phyloP scores from a whole-genome alignment of 2,329 filamentous ascomycete genomes.

The Cladosporium velox region DNA sequence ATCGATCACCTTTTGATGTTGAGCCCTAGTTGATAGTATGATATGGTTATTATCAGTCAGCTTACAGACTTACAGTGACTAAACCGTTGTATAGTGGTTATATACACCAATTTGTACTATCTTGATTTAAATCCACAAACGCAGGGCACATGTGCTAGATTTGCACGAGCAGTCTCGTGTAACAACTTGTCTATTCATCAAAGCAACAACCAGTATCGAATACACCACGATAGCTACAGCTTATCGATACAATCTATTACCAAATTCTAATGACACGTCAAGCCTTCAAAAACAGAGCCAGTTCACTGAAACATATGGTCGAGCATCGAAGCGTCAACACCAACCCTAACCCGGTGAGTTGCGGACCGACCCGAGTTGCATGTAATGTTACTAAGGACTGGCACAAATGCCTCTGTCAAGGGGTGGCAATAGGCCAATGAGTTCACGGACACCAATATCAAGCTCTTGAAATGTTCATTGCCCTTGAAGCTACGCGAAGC shows the following conservation, averaged over 20 bases:
- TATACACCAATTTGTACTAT: background rate
- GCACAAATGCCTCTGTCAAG: too few relatives aligned
- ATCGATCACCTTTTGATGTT: background rate
- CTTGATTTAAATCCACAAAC: background rate
- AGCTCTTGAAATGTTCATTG: too few relatives aligned
- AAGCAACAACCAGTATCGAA: background rate
- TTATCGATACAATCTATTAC: background rate
- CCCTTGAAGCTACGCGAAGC: too few relatives aligned
- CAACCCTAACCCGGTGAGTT: background rate
- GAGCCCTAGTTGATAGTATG: background rate
- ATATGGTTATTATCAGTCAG: background rate
- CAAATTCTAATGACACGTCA: background rate
- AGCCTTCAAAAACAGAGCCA: background rate
- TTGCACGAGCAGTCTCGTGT: background rate
- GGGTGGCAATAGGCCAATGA: background rate
- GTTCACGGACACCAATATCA: too few relatives aligned
- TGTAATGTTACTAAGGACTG: background rate
- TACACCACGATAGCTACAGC: background rate
- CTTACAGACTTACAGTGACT: background rate
- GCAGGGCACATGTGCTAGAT: rapidly evolving
- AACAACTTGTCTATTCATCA: background rate
- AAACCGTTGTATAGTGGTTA: background rate
- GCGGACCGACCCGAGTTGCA: too few relatives aligned
- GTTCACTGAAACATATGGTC: background rate
- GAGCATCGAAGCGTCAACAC: background rate